phyloP scores from a whole-genome alignment of 2,329 filamentous ascomycete species.

The Penicillium sp. region DNA sequence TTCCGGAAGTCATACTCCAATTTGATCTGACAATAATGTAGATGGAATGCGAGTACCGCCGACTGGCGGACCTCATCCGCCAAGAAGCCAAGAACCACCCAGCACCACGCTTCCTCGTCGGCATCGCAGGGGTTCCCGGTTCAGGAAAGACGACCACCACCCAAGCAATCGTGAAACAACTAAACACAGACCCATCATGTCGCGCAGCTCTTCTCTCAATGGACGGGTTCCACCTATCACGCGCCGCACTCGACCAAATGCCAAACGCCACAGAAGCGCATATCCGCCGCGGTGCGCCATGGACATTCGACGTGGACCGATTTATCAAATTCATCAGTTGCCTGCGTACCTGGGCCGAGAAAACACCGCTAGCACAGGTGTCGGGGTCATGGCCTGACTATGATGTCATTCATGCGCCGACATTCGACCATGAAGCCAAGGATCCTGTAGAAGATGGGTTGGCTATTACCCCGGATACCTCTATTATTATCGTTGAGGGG shows the following conservation, averaged over 20 bases:
- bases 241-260: slow-evolving; percentile 30
- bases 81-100: slow-evolving; percentile 13
- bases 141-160: slow-evolving; percentile 39
- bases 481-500: slow-evolving; percentile 22
- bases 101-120: slow-evolving; percentile 25
- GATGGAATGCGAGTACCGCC: slow-evolving; percentile 27
- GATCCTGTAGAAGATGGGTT: slow-evolving; percentile 34
- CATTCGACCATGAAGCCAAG: slow-evolving; percentile 38
- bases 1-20: background rate
- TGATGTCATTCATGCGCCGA: slow-evolving; percentile 28
- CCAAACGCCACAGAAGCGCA: slow-evolving; percentile 36
- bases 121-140: slow-evolving; percentile 34
- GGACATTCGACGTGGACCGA: slow-evolving; percentile 36
- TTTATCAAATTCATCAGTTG: slow-evolving; percentile 30
- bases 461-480: slow-evolving; percentile 22
- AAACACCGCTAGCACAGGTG: slow-evolving; percentile 7
- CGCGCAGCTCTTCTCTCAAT: slow-evolving; percentile 32
- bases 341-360: slow-evolving; percentile 28
- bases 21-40: background rate
- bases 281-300: slow-evolving; percentile 37
- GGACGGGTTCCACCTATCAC: slow-evolving; percentile 41
- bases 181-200: slow-evolving; percentile 18
- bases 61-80: slow-evolving; percentile 19
- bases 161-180: slow-evolving; percentile 24
- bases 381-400: slow-evolving; percentile 4